phyloP scores from a whole-genome alignment of 2,329 filamentous ascomycete species.

The Trichoderma polysporum region DNA sequence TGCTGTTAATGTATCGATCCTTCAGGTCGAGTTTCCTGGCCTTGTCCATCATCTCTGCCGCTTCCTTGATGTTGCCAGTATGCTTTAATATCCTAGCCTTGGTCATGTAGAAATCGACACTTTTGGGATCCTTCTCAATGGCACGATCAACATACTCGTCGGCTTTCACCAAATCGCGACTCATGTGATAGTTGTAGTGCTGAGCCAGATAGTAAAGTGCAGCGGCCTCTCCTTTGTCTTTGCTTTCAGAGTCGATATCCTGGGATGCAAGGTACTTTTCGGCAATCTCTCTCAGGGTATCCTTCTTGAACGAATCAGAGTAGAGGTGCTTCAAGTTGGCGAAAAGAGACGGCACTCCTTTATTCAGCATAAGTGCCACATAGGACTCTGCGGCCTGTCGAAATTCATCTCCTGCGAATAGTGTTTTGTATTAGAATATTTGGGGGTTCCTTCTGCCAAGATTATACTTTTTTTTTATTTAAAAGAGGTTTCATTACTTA shows the following conservation, averaged over 20 bases:
- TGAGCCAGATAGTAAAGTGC: slow-evolving; percentile 92
- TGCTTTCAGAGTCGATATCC: slow-evolving; percentile 48
- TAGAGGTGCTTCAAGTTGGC: slow-evolving; percentile 96
- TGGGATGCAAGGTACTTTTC: slow-evolving; percentile 71
- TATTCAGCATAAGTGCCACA: slow-evolving; percentile 79
- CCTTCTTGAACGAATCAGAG: slow-evolving; percentile 71
- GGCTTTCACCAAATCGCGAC: slow-evolving; percentile 80
- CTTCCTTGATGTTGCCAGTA: slow-evolving; percentile 73
- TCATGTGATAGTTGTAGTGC: slow-evolving; percentile 91
- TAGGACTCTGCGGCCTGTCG: slow-evolving; percentile 74
- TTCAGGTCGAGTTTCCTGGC: slow-evolving; percentile 82
- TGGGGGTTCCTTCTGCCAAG: background rate
- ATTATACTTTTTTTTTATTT: background rate
- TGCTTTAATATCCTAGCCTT: slow-evolving; percentile 96
- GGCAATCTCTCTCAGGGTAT: slow-evolving; percentile 71
- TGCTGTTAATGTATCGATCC: slow-evolving; percentile 98
- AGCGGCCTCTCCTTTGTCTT: slow-evolving; percentile 68
- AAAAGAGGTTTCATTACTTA: slow-evolving; percentile 34
- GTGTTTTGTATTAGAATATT: slow-evolving; percentile 21
- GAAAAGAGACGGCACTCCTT: slow-evolving; percentile 93
- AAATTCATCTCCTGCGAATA: slow-evolving; percentile 70
- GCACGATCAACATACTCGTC: slow-evolving; percentile 80
- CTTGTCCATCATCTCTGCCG: slow-evolving; percentile 83
- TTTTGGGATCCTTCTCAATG: slow-evolving; percentile 73
- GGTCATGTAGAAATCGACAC: slow-evolving; percentile 91